Evolutionary conservation across 2,329 filamentous ascomycete species (phyloP).

Genomic region (Nothophaeocryptopus gaeumannii): DNA sequence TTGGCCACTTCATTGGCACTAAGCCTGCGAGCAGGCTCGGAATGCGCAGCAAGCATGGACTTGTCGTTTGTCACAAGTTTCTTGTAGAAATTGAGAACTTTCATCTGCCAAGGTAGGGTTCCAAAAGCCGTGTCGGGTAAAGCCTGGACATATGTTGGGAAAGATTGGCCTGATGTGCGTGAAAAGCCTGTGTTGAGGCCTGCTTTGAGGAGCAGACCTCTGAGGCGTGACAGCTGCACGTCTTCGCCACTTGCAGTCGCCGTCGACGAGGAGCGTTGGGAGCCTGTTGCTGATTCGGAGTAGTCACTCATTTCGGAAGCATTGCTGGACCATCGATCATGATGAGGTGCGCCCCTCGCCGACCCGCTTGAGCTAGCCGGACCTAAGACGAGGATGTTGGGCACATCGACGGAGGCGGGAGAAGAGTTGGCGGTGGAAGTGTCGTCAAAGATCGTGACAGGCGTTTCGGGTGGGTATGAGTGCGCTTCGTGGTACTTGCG

Average conservation of each 20-base stretch:
- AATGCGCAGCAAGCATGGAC: conserved; percentile 56
- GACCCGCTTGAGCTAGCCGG: conserved; percentile 52
- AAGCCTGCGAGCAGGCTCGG: conserved; percentile 60
- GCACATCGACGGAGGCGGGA: conserved; percentile 66
- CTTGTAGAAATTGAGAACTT: conserved; percentile 75
- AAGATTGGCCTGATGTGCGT: conserved; percentile 54
- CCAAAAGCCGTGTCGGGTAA: conserved; percentile 79
- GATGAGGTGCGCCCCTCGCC: conserved; percentile 47
- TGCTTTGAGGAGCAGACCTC: conserved; percentile 75
- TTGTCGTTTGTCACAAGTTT: conserved; percentile 73
- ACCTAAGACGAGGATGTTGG: conserved; percentile 84
- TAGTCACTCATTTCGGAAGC: conserved; percentile 74
- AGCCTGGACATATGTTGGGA: conserved; percentile 73
- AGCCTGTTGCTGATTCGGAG: conserved; percentile 62
- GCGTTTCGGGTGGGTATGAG: conserved; percentile 71
- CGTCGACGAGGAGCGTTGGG: conserved; percentile 67
- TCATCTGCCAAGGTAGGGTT: conserved; percentile 64
- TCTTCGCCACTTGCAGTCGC: conserved; percentile 69
- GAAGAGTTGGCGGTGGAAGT: conserved; percentile 70
- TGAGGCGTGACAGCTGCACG: conserved; percentile 71
- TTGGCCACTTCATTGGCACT: conserved; percentile 74
- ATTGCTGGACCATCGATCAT: conserved; percentile 75
- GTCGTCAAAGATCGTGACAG: conserved; percentile 93
- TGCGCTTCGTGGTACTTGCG: conserved; percentile 45
- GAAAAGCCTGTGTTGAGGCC: conserved; percentile 81